Conservation (phyloP, 192 early-diverging fungal species). For the Backusella tuberculispora region DNA sequence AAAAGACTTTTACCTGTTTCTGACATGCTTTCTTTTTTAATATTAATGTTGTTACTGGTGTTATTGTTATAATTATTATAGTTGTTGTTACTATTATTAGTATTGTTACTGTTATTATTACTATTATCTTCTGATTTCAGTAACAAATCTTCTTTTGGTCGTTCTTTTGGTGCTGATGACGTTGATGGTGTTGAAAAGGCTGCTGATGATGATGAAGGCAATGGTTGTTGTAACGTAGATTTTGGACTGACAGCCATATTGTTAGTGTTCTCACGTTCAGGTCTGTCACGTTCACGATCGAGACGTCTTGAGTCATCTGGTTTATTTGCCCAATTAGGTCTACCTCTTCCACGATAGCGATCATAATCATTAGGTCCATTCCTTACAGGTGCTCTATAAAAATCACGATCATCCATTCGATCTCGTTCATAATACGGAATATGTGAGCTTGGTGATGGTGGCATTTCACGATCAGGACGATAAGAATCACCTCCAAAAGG, state of each 20-base stretch:
- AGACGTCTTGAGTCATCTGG: slow-evolving; percentile 2
- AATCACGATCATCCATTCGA: slow-evolving; percentile 41
- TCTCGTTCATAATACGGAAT: slow-evolving; percentile 28
- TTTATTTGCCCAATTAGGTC: slow-evolving; percentile 17
- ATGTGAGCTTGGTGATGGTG: slow-evolving; percentile 23
- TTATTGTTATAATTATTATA: not conserved
- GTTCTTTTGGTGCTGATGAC: slow-evolving; percentile 4
- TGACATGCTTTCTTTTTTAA: not conserved
- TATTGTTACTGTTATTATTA: not conserved
- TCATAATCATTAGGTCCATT: slow-evolving; percentile 34
- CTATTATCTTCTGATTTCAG: not conserved
- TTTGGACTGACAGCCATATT: not conserved
- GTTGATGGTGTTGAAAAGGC: not conserved
- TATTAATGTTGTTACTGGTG: not conserved
- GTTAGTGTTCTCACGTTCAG: slow-evolving; percentile 2
- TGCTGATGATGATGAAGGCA: not conserved
- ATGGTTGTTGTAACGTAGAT: not conserved
- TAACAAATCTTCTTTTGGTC: not conserved
- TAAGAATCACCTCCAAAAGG: slow-evolving; percentile 46
- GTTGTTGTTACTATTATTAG: not conserved
- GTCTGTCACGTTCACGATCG: slow-evolving; percentile 18
- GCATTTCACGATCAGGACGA: slow-evolving; percentile 39
- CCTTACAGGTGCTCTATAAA: slow-evolving; percentile 27
- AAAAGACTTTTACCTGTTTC: not conserved
- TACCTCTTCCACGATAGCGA: slow-evolving; percentile 26